Conservation (phyloP, 805 yeast genomes). For the Yarrowia hollandica region DNA sequence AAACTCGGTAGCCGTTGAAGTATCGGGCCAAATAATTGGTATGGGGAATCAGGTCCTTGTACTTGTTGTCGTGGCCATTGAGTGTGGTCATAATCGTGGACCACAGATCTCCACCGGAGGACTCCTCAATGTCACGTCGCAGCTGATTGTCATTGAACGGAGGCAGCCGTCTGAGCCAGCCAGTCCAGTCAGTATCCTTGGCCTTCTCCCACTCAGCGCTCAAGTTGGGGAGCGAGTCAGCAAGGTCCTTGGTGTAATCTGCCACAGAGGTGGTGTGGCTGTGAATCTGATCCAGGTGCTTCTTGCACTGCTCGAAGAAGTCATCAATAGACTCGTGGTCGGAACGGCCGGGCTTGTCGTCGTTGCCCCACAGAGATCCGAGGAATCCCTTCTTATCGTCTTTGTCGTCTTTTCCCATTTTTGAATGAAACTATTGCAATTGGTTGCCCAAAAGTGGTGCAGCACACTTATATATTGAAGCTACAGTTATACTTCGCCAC, state of each 20-base stretch:
- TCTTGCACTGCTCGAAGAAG: constrained; percentile 28
- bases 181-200: constrained; percentile 11
- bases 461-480: background rate
- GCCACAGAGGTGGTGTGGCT: constrained; percentile 23
- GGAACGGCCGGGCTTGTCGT: background rate
- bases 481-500: constrained; percentile 13
- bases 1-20: constrained; percentile 27
- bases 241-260: constrained; percentile 14
- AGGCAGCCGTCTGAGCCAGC: constrained; percentile 13
- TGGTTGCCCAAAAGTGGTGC: background rate
- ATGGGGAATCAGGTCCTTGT: constrained; percentile 25
- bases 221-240: constrained; percentile 1
- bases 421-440: too few species aligned
- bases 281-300: constrained; percentile 19
- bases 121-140: background rate
- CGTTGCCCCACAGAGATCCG: constrained; percentile 20
- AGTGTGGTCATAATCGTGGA: constrained; percentile 13
- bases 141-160: background rate
- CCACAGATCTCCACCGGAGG: constrained; percentile 10
- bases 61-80: background rate
- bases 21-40: constrained; percentile 17
- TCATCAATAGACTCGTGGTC: constrained; percentile 22
- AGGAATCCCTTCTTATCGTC: constrained; percentile 24
- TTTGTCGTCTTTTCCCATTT: constrained; percentile 29
- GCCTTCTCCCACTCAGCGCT: constrained; percentile 17